phyloP scores from a whole-genome alignment of 1,139 yeast species.

The Saccharomycopsis hybrid region DNA sequence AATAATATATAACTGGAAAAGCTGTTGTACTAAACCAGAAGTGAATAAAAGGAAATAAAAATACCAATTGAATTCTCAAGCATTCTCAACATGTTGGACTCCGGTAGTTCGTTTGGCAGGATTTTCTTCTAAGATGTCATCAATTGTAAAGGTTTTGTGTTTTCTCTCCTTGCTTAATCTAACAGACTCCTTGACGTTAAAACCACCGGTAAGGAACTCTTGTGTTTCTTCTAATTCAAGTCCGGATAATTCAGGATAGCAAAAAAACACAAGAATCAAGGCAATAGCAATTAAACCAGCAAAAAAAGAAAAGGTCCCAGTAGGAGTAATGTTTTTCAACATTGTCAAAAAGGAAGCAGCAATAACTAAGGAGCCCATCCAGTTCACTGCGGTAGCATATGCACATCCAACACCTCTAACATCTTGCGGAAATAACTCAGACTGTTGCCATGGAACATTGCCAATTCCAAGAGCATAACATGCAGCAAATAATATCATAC shows the following conservation, averaged over 20 bases:
- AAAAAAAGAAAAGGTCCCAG: conserved; percentile 87
- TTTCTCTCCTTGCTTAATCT: conserved; percentile 50
- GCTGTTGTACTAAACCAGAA: too few relatives aligned
- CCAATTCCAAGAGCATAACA: conserved; percentile 92
- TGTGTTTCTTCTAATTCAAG: conserved; percentile 89
- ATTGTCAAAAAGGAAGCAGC: conserved; percentile 89
- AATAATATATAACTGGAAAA: too few relatives aligned
- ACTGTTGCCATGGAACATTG: conserved; percentile 96
- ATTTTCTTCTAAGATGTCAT: neutral
- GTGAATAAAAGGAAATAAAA: too few relatives aligned
- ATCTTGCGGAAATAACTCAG: conserved; percentile 85
- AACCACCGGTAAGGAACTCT: conserved; percentile 68
- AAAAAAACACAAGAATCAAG: conserved; percentile 65
- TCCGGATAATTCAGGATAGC: conserved; percentile 87
- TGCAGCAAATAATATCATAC: conserved; percentile 82
- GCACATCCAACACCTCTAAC: conserved; percentile 91
- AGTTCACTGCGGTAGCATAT: conserved; percentile 87
- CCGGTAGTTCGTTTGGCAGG: neutral
- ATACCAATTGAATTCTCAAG: too few relatives aligned
- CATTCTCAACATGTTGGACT: conserved; percentile 10
- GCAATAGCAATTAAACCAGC: conserved; percentile 68
- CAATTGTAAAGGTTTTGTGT: neutral
- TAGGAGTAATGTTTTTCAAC: conserved; percentile 87
- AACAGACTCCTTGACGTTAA: conserved; percentile 69
- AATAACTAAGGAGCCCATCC: conserved; percentile 91